Evolutionary conservation across 2,329 filamentous ascomycete species (phyloP), one percentile per base, ranked within the genome.

Genomic region (Hymenoscyphus fraxineus): DNA sequence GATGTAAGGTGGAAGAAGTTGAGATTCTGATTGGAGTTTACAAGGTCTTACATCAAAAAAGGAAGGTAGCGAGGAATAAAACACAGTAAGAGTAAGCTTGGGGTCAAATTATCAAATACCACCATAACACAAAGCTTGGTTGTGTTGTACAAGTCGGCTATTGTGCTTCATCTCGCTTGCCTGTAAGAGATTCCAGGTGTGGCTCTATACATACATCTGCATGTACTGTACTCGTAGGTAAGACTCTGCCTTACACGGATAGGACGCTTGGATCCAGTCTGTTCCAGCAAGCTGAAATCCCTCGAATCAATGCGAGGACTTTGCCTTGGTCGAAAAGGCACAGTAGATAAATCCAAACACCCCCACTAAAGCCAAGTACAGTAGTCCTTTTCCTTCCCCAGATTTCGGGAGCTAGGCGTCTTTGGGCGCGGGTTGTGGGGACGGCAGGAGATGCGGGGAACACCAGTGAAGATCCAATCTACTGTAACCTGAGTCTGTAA

Each of bases 401-500:
- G 22, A 22, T 54, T 54, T 54, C 47, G 47, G 47, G 19, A 19
- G 22, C 6, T 35, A 35, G 35, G 35, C 35, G 35, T 35, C 7
- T 51, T 51, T 19, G 44, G n/a, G 7, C n/a, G 47, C 47, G 47
- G 47, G 47, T 12, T 54, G 19, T 54, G 47, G 47, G 47, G 47
- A 54, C 47, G n/a, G 44, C 47, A 54, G 22, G 47, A 19, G 47
- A 19, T 54, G 47, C 47, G 47, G 47, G 47, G 47, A 54, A 35
- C 27, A 54, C 10, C 47, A 54, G 47, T 54, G 10, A n/a, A 51
- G 27, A 51, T 51, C 44, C 44, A 22, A 22, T 19, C 22, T 27
- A n/a, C n/a, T n/a, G n/a, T n/a, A n/a, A n/a, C n/a, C n/a, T n/a
- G n/a, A n/a, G n/a, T n/a, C n/a, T n/a, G n/a, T n/a, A 51, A 51